A percentile compares a stretch with the other conserved stretches of the same genome.
phyloP scores from a whole-genome alignment of 495 filamentous ascomycete genomes.

The Cercophora sp. region DNA sequence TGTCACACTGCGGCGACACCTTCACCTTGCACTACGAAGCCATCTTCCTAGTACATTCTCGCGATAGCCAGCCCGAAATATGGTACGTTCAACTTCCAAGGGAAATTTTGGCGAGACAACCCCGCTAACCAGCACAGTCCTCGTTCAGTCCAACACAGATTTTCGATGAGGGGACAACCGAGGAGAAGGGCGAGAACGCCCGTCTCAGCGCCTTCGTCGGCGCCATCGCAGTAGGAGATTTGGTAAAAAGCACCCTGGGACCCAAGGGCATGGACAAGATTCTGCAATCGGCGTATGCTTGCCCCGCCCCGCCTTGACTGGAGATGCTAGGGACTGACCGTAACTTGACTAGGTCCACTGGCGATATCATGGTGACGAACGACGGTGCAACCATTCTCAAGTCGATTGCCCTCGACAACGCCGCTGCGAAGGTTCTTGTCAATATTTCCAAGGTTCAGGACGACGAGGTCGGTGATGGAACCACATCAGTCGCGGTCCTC shows the following conservation, averaged over 20 bases:
- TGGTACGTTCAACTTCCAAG: too few species aligned
- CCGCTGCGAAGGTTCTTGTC: constrained; percentile 92
- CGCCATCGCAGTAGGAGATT: constrained; percentile 93
- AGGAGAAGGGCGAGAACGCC: constrained; percentile 99
- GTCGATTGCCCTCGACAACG: constrained; percentile 97
- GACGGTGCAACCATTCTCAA: constrained; percentile 98
- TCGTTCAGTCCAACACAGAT: constrained; percentile 91
- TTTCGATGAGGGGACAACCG: constrained; percentile 92
- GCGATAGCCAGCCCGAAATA: too few species aligned
- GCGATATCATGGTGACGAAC: constrained; percentile 96
- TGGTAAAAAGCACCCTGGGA: constrained; percentile 94
- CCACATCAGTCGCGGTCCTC: constrained; percentile 78
- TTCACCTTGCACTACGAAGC: too few species aligned
- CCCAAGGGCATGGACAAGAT: constrained; percentile 99
- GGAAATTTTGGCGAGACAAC: background rate
- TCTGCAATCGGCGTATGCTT: constrained; percentile 84
- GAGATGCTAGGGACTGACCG: constrained; percentile 15
- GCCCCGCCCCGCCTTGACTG: background rate
- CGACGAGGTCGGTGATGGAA: constrained; percentile 96
- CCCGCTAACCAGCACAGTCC: constrained; percentile 32
- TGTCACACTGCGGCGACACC: too few species aligned
- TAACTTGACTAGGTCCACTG: constrained; percentile 71
- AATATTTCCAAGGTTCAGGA: constrained; percentile 99
- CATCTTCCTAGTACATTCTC: too few species aligned
- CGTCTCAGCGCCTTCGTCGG: constrained; percentile 95